Percentiles rank a stretch among this genome's conserved stretches.
phyloP scores from a whole-genome alignment of 805 yeast species.

The Kluyveromyces wickerhamii region DNA sequence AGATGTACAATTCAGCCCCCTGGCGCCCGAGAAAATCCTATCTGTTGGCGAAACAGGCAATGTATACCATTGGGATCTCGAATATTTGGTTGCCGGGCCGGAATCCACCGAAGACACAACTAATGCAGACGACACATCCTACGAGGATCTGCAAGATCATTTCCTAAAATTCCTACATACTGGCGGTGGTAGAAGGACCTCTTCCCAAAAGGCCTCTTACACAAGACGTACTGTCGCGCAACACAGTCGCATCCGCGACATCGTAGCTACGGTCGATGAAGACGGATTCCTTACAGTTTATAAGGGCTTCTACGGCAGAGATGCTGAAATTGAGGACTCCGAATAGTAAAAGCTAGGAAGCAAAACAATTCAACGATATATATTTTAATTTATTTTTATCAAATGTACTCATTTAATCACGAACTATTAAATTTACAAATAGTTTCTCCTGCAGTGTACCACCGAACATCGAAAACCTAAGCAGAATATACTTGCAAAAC shows the following conservation, averaged over 20 bases:
- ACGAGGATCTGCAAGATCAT: conserved; percentile 22
- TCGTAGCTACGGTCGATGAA: conserved; percentile 22
- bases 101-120: conserved; percentile 38
- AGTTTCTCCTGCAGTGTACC: no score
- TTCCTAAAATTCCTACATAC: conserved; percentile 26
- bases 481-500: no score
- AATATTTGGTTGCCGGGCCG: conserved; percentile 35
- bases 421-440: no score
- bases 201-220: conserved; percentile 11
- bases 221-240: conserved; percentile 18
- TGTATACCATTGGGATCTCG: conserved; percentile 31
- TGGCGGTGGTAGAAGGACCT: conserved; percentile 25
- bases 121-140: conserved; percentile 37
- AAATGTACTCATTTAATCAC: no score
- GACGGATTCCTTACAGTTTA: conserved; percentile 24
- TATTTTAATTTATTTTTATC: no score
- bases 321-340: conserved; percentile 11
- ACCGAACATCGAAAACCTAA: no score
- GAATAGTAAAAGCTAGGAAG: no score
- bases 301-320: conserved; percentile 22
- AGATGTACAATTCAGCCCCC: conserved; percentile 25
- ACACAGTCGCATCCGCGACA: conserved; percentile 24
- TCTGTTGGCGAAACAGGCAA: conserved; percentile 29
- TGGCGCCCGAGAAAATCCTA: conserved; percentile 24
- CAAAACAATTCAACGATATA: no score